These are phyloP conservation scores for Erucastrum elatum DNA, from an alignment of 345 rosid genomes.

Conservation along the genomic window DNA sequence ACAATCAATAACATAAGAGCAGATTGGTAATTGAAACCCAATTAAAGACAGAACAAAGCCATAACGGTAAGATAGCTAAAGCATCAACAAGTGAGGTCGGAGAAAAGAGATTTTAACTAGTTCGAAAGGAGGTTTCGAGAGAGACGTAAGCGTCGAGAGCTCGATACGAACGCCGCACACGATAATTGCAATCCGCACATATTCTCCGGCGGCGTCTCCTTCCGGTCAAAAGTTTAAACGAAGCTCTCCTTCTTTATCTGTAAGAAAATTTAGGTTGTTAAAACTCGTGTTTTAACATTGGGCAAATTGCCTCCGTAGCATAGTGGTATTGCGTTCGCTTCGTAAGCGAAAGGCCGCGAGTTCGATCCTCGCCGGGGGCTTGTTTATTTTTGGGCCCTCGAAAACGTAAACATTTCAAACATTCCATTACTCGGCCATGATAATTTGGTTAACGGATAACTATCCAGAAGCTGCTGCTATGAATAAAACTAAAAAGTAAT, in stretches of 20 bases:
- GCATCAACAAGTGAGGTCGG: neutral
- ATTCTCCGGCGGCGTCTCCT: slow-evolving; percentile 21
- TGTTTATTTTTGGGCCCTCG: neutral
- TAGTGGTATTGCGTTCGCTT: slow-evolving; percentile 99
- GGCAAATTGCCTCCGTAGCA: slow-evolving; percentile 69
- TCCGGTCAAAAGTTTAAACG: neutral
- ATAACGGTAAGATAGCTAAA: neutral
- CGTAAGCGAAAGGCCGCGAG: slow-evolving; percentile 99
- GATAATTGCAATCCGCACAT: neutral
- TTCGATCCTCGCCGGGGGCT: slow-evolving; percentile 93
- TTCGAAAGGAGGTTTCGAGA: slow-evolving; percentile 35
- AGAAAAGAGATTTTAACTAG: slow-evolving; percentile 29
- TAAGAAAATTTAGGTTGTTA: too few relatives aligned
- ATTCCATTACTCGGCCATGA: too few relatives aligned
- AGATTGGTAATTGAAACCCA: too few relatives aligned
- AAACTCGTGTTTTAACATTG: too few relatives aligned
- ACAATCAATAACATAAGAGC: too few relatives aligned
- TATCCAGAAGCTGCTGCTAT: neutral
- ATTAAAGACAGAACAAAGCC: too few relatives aligned
- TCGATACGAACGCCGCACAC: slow-evolving; percentile 67
- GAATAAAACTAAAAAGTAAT: neutral
- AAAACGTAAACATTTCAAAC: neutral
- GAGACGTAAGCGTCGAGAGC: slow-evolving; percentile 31
- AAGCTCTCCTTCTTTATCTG: too few relatives aligned
- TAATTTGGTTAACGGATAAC: neutral